Base-by-base conservation (phyloP, 2,329 filamentous ascomycete species). In the Aspergillaceae sp. region DNA sequence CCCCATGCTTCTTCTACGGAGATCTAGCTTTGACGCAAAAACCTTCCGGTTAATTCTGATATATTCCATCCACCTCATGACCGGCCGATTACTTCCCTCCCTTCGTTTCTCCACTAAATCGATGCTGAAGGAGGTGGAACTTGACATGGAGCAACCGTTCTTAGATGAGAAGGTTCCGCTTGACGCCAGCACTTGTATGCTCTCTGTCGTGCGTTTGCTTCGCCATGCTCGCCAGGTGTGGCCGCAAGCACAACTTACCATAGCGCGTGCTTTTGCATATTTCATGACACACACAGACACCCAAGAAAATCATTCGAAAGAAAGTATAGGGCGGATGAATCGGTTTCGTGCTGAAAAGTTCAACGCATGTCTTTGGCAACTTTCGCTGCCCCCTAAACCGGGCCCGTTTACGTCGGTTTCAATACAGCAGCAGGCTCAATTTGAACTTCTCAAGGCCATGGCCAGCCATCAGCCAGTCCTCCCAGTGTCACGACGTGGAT, bases 401-500 rank as follows among this genome's bases (percentile, higher is more conserved):
- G 57, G 69, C n/a, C 77, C 79, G 1, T 75, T 77, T 47, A 64
- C 71, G 34, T 71, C 70, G 9, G 64, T 67, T 27, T 56, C 59
- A 4, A 56, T 73, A 36, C 79, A 81, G 54, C 74, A 82, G 54
- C 70, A 69, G 46, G 78, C 79, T 4, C 75, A 83, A 47, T 77
- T 82, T 46, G 66, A 72, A 35, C 62, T 83, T 4, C 63, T 83
- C 8, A 66, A 71, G 45, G 72, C 72, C 50, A 83, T 84, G 80
- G 72, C 75, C 28, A 64, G 68, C 19, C 71, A 73, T 41, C 57
- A 70, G 26, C 79, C 78, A 6, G 67, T 77, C 4, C 60, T 83
- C 42, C 67, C 71, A 3, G 71, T 83, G n/a, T 75, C 71, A n/a
- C 67, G 74, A 42, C 63, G 68, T 56, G 80, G 80, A 4, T 83